Percentiles rank a stretch among this genome's conserved stretches.
Conservation (phyloP, 2,329 filamentous ascomycete species). For the Microdochium trichocladiopsis region DNA sequence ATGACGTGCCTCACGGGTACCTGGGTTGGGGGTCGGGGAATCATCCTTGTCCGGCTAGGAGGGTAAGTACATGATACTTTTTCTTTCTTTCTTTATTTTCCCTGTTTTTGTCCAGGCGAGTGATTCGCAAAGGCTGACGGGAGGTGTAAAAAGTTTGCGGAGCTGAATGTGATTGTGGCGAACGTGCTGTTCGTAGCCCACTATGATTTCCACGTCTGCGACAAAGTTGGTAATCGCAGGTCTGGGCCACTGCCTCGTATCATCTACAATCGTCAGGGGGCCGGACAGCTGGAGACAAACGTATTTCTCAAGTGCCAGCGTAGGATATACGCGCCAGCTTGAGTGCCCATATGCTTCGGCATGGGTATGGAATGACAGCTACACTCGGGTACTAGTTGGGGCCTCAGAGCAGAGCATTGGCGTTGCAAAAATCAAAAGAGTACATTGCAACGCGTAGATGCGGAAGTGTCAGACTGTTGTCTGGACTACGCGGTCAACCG, state of each 20-base stretch:
- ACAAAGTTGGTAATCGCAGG: not conserved
- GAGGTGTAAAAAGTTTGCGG: not conserved
- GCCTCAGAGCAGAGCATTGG: too few relatives aligned
- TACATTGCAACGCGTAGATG: too few relatives aligned
- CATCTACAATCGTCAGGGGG: not conserved
- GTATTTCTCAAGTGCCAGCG: too few relatives aligned
- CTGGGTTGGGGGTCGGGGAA: conserved; percentile 3
- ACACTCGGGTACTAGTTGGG: too few relatives aligned
- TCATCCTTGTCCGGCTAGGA: conserved; percentile 1
- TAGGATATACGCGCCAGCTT: too few relatives aligned
- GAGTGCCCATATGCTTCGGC: too few relatives aligned
- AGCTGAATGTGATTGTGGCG: conserved; percentile 3
- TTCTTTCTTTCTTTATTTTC: too few relatives aligned
- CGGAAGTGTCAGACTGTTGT: too few relatives aligned
- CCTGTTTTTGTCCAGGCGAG: not conserved
- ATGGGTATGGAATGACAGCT: too few relatives aligned
- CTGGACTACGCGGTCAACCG: too few relatives aligned
- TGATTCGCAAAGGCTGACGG: not conserved
- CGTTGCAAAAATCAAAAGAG: too few relatives aligned
- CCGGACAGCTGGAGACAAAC: too few relatives aligned
- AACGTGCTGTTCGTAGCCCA: conserved; percentile 2
- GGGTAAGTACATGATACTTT: conserved; percentile 1
- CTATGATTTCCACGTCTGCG: conserved; percentile 1
- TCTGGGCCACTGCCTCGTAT: not conserved
- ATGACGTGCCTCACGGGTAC: conserved; percentile 1